Evolutionary conservation across 495 filamentous ascomycete species (phyloP), one percentile per base, ranked within the genome.

Genomic region (Aspergillus panamensis): DNA sequence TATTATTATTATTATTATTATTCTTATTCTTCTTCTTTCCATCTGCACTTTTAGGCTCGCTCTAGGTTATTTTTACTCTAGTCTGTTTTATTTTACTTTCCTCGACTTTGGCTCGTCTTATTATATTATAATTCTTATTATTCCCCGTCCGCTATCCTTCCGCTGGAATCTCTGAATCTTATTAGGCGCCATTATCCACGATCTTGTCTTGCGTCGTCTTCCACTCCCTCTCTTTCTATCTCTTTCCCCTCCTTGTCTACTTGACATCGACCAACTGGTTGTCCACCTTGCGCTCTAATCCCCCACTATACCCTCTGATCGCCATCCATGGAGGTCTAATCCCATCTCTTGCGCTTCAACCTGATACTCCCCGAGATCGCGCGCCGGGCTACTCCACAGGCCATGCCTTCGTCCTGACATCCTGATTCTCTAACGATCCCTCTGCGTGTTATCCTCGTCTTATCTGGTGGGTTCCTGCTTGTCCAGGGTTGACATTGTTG

Each of bases 191-290:
- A 12, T 3, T 39, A 39, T 39, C 35, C 35, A 39, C 43, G 44
- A 29, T 25, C 40, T 19, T 49, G 9, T 48, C 49, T n/a, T 5
- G 25, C 25, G 5, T 2, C 25, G 2, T 25, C 25, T 25, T 25
- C 25, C 25, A 25, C 51, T 39, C 10, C 42, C 42, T 20, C 37
- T 56, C 35, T 48, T 48, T 50, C 37, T 20, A 16, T 48, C 56
- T 35, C 43, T 59, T 42, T 48, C 37, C 51, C 35, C 51, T 39
- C 55, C 49, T 51, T 53, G 44, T 60, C 49, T 53, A 37, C n/a
- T 13, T 48, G 19, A 51, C 10, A 31, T 16, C 12, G 5, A 25
- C 35, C 35, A 13, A n/a, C 14, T 39, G 35, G 10, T 39, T 39
- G 8, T 25, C 5, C 35, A 5, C 14, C 14, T 39, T 39, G 32